Base-by-base conservation (phyloP, 768 basidiomycete genomes). In the Lactifluus pinguis region DNA sequence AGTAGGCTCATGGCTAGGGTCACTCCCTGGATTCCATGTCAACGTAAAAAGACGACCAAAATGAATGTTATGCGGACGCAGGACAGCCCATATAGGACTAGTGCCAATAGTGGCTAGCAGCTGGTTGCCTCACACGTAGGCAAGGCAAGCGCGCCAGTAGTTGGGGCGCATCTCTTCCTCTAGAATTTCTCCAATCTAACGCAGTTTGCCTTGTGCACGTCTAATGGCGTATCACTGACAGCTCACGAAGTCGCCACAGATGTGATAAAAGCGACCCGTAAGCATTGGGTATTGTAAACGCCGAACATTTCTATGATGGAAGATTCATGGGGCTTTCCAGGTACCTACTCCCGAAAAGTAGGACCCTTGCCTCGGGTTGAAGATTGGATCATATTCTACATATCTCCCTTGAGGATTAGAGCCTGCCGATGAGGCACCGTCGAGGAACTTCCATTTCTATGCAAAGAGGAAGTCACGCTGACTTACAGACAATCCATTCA, bases 1-100 rank as follows among this genome's bases (percentile, higher is more conserved):
- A 95, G 72, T 15, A 95, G 76, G 67, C 87, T 87, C 89, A 90
- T 91, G 0, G 90, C 90, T 54, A 95, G 76, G 0, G 91, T 92
- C 88, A 63, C 86, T 88, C 4, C 87, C 86, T 80, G 56, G 34
- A 29, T 39, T 17, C 19, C 21, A 39, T 30, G 38, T 57, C 19
- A 30, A 39, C 34, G 38, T 57, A 52, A 65, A 17, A 61, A 50
- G 15, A 53, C 14, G n/a, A n/a, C n/a, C 44, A 34, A 61, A 42
- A 14, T 4, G 8, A 44, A 42, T 47, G 25, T 38, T 21, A 32
- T 15, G 19, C 21, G 6, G 19, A 65, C 73, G 30, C 59, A 73
- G n/a, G n/a, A n/a, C n/a, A n/a, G n/a, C n/a, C n/a, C n/a, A n/a
- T n/a, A n/a, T n/a, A n/a, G n/a, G n/a, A n/a, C n/a, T n/a, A n/a